A percentile compares a stretch with the other conserved stretches of the same genome.
Evolutionary conservation across 495 filamentous ascomycete species (phyloP).

Genomic region (Penicillium daleae): DNA sequence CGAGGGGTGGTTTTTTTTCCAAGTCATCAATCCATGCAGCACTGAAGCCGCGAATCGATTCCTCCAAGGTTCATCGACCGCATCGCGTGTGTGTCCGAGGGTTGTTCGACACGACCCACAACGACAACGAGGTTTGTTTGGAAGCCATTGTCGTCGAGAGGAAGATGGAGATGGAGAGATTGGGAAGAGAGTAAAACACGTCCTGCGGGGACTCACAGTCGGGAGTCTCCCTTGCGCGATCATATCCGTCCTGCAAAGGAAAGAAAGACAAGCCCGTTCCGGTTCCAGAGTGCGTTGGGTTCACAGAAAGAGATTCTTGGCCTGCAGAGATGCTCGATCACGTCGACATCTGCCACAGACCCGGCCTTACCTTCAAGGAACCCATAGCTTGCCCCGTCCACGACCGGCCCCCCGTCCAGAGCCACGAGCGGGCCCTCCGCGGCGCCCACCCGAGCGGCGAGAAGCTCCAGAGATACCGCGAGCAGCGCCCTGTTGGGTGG

Average conservation of each 20-base stretch:
- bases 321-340: constrained; percentile 27
- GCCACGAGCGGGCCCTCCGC: constrained; percentile 38
- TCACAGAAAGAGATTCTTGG: constrained; percentile 20
- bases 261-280: constrained; percentile 28
- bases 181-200: constrained; percentile 19
- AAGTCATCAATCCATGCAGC: constrained; percentile 21
- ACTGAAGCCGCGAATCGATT: constrained; percentile 42
- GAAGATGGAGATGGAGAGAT: constrained; percentile 6
- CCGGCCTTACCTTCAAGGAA: constrained; percentile 46
- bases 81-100: constrained; percentile 15
- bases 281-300: constrained; percentile 26
- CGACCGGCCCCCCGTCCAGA: constrained; percentile 42
- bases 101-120: constrained; percentile 13
- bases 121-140: no score
- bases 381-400: constrained; percentile 58
- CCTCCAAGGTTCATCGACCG: constrained; percentile 51
- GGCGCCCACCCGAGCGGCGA: constrained; percentile 40
- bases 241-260: constrained; percentile 23
- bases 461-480: constrained; percentile 45
- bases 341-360: constrained; percentile 27
- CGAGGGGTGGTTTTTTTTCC: constrained; percentile 13
- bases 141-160: constrained; percentile 17
- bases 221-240: constrained; percentile 18
- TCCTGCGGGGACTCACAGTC: constrained; percentile 21
- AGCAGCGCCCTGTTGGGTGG: constrained; percentile 41